Evolutionary conservation across 352 stramenopile genomes (phyloP).

Genomic region (Phytophthora pisi): DNA sequence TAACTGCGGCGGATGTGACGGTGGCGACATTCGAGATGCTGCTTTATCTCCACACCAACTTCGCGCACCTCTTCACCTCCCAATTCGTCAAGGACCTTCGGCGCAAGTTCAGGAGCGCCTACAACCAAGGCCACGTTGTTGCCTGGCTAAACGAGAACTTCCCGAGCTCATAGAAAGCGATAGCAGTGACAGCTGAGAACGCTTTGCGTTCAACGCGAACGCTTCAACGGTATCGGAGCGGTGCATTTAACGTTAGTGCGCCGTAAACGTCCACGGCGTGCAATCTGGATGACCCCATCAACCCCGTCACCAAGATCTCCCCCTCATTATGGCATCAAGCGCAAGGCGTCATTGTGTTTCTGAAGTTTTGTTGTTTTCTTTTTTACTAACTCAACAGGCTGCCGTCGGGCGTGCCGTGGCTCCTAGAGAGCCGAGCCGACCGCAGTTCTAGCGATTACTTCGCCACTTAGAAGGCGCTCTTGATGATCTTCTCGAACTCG

Average conservation of each 20-base stretch:
- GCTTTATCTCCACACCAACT: not conserved
- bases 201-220: too few relatives aligned
- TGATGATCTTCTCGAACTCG: constrained; percentile 89
- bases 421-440: constrained; percentile 7
- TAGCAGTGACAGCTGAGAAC: too few relatives aligned
- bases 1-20: not conserved
- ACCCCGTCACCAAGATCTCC: too few relatives aligned
- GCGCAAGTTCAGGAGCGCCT: too few relatives aligned
- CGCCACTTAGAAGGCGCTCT: constrained; percentile 42
- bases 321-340: too few relatives aligned
- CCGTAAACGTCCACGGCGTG: not conserved
- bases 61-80: not conserved
- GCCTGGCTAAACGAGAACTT: too few relatives aligned
- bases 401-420: not conserved
- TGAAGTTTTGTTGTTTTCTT: constrained; percentile 6
- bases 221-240: too few relatives aligned
- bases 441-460: not conserved
- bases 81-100: too few relatives aligned
- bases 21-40: not conserved
- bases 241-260: too few relatives aligned
- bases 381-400: constrained; percentile 17
- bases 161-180: too few relatives aligned
- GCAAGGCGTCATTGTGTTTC: not conserved
- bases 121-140: too few relatives aligned
- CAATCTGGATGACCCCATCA: not conserved